Conservation (phyloP, 2,329 filamentous ascomycete genomes). For the Xylaria sp. region DNA sequence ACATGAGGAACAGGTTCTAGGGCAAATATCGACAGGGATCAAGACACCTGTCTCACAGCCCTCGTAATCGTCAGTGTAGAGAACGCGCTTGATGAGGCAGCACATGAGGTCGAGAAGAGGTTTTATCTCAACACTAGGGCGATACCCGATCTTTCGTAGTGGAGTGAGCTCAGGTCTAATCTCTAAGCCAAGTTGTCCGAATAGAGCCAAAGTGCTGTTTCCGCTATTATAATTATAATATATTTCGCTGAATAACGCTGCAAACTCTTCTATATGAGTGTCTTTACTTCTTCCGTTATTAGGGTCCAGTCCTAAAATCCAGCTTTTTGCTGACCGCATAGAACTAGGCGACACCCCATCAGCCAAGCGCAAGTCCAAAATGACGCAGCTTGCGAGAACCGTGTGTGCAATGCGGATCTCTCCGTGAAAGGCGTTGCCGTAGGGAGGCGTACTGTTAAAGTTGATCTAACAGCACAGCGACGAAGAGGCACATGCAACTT, state of each 20-base stretch:
- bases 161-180: neutral
- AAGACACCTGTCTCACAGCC: neutral
- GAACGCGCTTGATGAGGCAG: neutral
- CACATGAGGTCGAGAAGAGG: neutral
- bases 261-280: neutral
- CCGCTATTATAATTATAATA: neutral
- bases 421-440: neutral
- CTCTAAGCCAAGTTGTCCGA: neutral
- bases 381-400: neutral
- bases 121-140: neutral
- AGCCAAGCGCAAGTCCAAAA: neutral
- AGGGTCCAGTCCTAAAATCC: neutral
- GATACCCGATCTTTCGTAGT: neutral
- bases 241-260: neutral
- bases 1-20: neutral
- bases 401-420: neutral
- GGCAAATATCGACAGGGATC: neutral
- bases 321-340: neutral
- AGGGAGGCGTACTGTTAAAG: neutral
- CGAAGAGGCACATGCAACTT: neutral
- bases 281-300: neutral
- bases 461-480: neutral
- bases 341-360: neutral
- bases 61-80: neutral
- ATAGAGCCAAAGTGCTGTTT: neutral